Conservation (phyloP, 2,329 filamentous ascomycete genomes). For the Ambrosiella beaveri region DNA sequence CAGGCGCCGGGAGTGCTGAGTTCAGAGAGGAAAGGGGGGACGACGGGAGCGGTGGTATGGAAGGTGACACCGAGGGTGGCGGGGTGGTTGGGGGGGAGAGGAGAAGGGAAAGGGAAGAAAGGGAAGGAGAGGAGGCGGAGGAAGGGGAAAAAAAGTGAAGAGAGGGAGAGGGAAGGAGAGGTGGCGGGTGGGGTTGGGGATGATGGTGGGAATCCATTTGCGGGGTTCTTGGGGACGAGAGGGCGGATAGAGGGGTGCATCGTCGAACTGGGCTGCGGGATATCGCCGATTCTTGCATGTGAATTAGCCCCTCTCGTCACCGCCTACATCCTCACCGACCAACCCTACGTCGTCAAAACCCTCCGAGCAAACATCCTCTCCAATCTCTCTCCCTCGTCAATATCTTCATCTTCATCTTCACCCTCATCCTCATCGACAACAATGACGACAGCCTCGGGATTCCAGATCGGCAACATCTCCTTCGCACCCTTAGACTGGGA, state of each 20-base stretch:
- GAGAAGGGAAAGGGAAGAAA: not conserved
- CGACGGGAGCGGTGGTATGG: slow-evolving; percentile 60
- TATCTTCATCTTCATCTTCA: no score
- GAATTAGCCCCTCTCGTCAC: slow-evolving; percentile 39
- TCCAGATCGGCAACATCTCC: slow-evolving; percentile 23
- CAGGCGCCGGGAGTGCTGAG: slow-evolving; percentile 73
- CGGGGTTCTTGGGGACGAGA: not conserved
- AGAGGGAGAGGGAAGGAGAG: not conserved
- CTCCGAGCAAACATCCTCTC: slow-evolving; percentile 47
- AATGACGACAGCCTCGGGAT: not conserved
- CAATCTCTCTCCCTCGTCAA: not conserved
- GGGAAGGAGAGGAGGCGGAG: not conserved
- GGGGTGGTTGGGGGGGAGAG: slow-evolving; percentile 48
- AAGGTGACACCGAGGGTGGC: slow-evolving; percentile 74
- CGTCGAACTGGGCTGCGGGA: slow-evolving; percentile 77
- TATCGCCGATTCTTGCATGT: slow-evolving; percentile 63
- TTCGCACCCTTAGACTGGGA: slow-evolving; percentile 74
- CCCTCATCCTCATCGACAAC: no score
- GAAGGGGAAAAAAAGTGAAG: not conserved
- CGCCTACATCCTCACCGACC: slow-evolving; percentile 69
- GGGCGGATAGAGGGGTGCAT: slow-evolving; percentile 38
- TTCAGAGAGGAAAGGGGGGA: slow-evolving; percentile 49
- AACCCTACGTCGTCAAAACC: slow-evolving; percentile 63
- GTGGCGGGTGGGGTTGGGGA: not conserved
- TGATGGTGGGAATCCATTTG: no score